Percentiles rank a stretch among this genome's conserved stretches.
These are phyloP conservation scores for Stagonosporopsis rhizophila DNA, from an alignment of 2,329 filamentous ascomycete genomes.

Conservation along the genomic window DNA sequence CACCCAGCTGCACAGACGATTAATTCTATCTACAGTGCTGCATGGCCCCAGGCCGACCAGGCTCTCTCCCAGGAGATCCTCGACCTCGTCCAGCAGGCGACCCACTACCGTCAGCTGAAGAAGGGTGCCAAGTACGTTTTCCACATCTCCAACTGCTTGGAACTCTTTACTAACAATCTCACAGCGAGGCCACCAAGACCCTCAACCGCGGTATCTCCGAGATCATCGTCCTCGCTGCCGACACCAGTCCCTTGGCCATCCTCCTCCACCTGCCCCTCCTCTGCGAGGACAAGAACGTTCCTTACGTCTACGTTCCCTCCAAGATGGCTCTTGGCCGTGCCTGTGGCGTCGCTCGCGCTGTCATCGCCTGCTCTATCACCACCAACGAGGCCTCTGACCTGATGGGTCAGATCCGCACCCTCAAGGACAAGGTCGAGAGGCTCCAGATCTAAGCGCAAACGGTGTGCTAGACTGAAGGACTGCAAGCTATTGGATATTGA, in stretches of 20 bases:
- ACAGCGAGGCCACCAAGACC: constrained; percentile 72
- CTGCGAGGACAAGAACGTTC: constrained; percentile 82
- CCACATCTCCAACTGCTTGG: neutral
- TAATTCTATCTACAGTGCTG: constrained; percentile 25
- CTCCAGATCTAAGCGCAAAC: constrained; percentile 74
- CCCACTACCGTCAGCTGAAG: constrained; percentile 43
- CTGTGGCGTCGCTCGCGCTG: constrained; percentile 85
- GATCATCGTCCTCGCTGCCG: constrained; percentile 81
- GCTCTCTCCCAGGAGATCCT: constrained; percentile 59
- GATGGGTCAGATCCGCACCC: constrained; percentile 81
- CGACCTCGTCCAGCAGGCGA: constrained; percentile 46
- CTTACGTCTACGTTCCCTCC: constrained; percentile 68
- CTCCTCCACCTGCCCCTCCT: constrained; percentile 73
- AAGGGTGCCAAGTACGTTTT: constrained; percentile 57
- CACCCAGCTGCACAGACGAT: neutral
- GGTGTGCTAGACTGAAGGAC: neutral
- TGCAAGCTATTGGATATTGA: constrained; percentile 13
- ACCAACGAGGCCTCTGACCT: constrained; percentile 71
- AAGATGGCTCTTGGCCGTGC: constrained; percentile 77
- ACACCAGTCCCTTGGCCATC: constrained; percentile 86
- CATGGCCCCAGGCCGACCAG: constrained; percentile 53
- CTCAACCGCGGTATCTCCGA: constrained; percentile 91
- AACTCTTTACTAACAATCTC: neutral
- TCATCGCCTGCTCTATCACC: constrained; percentile 88
- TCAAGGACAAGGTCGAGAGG: constrained; percentile 96